phyloP scores from a whole-genome alignment of 2,329 filamentous ascomycete species.

The Daldinia sp. region DNA sequence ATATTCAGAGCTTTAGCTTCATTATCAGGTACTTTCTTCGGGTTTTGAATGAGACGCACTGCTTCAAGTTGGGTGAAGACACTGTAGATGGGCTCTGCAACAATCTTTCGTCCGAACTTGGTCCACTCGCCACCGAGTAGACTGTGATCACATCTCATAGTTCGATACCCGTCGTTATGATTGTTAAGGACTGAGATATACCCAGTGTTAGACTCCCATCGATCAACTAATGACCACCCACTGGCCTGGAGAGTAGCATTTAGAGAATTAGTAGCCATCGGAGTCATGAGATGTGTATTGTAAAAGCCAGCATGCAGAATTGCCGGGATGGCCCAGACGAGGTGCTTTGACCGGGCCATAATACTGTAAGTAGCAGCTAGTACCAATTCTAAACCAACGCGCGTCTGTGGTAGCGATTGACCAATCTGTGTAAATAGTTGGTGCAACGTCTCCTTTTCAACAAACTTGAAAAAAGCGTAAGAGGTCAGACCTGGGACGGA shows the following conservation, averaged over 20 bases:
- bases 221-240: slow-evolving; percentile 81
- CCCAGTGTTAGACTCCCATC: slow-evolving; percentile 87
- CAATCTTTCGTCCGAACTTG: slow-evolving; percentile 62
- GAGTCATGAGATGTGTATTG: slow-evolving; percentile 79
- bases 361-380: slow-evolving; percentile 74
- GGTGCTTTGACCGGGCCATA: slow-evolving; percentile 75
- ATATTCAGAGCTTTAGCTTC: slow-evolving; percentile 86
- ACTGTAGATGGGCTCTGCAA: slow-evolving; percentile 90
- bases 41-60: slow-evolving; percentile 79
- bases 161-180: slow-evolving; percentile 75
- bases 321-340: slow-evolving; percentile 77
- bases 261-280: slow-evolving; percentile 69
- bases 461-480: slow-evolving; percentile 72
- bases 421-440: slow-evolving; percentile 68
- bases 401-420: slow-evolving; percentile 72
- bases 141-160: slow-evolving; percentile 94
- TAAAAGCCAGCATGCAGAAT: slow-evolving; percentile 76
- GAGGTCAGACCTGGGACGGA: slow-evolving; percentile 74
- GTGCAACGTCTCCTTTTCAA: slow-evolving; percentile 57
- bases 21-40: slow-evolving; percentile 66
- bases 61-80: slow-evolving; percentile 98
- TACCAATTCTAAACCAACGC: slow-evolving; percentile 77
- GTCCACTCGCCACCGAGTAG: slow-evolving; percentile 94
- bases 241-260: slow-evolving; percentile 74
- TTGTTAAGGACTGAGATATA: slow-evolving; percentile 93